phyloP scores from a whole-genome alignment of 169 alveolate genomes.

The Plasmodium malariae region DNA sequence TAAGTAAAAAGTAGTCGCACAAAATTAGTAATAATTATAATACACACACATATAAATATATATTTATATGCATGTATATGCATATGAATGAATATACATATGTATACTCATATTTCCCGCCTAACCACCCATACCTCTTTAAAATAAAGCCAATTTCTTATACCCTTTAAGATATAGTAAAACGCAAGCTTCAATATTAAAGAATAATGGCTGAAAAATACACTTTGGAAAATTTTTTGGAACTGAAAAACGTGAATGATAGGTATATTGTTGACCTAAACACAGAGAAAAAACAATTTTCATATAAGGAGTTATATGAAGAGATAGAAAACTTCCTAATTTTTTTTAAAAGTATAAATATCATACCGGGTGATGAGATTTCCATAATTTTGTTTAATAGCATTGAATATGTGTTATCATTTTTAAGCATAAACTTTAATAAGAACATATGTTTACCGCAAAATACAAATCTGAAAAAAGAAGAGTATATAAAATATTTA shows the following conservation, averaged over 20 bases:
- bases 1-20: too few species aligned
- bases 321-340: constrained; percentile 28
- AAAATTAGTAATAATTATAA: too few species aligned
- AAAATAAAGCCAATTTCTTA: too few species aligned
- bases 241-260: constrained; percentile 47
- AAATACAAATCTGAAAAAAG: constrained; percentile 72
- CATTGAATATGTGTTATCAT: constrained; percentile 54
- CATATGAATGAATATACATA: too few species aligned
- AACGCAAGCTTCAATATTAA: too few species aligned
- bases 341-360: constrained; percentile 36
- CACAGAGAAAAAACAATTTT: constrained; percentile 33
- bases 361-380: constrained; percentile 31
- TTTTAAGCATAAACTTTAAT: constrained; percentile 47
- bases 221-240: constrained; percentile 17
- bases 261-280: constrained; percentile 44
- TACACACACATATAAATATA: too few species aligned
- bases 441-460: constrained; percentile 51
- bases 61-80: too few species aligned
- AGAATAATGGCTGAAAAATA: constrained; percentile 6
- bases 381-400: constrained; percentile 63
- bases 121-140: too few species aligned
- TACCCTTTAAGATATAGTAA: too few species aligned
- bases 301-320: constrained; percentile 36
- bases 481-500: constrained; percentile 43
- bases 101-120: too few species aligned